phyloP scores from a whole-genome alignment of 257 asterid genomes.

The Przewalskia tangutica region DNA sequence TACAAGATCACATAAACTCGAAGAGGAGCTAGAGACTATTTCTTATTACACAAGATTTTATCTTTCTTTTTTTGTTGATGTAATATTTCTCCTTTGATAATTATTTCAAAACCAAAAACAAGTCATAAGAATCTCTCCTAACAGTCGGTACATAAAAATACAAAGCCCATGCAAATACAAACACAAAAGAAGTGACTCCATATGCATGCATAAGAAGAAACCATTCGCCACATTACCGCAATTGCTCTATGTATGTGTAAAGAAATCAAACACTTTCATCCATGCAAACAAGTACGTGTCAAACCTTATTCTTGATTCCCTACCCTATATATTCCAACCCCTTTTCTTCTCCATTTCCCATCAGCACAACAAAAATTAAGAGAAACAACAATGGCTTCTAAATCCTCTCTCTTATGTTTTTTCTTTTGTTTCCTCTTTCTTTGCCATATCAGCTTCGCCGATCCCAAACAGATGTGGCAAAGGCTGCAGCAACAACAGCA shows the following conservation, averaged over 20 bases:
- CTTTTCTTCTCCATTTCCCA: neutral
- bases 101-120: no score
- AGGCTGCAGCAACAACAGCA: constrained; percentile 18
- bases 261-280: neutral
- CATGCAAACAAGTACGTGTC: constrained; percentile 7
- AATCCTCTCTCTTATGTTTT: constrained; percentile 5
- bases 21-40: no score
- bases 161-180: neutral
- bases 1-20: no score
- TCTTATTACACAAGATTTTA: no score
- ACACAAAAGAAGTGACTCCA: neutral
- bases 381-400: neutral
- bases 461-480: constrained; percentile 19
- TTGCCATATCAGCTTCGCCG: constrained; percentile 18
- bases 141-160: neutral
- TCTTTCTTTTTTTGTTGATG: no score
- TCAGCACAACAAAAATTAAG: neutral
- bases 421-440: constrained; percentile 10
- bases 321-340: neutral
- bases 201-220: neutral
- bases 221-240: neutral
- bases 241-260: neutral
- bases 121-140: no score
- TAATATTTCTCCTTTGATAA: no score
- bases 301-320: neutral